Percentiles rank a stretch among this genome's conserved stretches.
phyloP scores from a whole-genome alignment of 176 grass and related monocot genomes.

The Chloris gayana region DNA sequence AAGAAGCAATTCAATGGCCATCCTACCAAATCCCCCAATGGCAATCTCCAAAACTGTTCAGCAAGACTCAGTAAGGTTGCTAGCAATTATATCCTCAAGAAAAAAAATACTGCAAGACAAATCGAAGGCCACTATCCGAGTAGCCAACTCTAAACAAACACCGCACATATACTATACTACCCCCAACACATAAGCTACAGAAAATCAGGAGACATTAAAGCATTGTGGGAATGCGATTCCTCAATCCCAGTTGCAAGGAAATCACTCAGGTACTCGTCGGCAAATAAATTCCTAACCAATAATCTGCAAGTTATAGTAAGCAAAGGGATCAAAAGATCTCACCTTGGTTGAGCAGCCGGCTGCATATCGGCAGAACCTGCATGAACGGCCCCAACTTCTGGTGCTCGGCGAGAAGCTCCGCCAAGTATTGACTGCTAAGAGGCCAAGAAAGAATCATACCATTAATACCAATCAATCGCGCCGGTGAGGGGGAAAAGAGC shows the following conservation, averaged over 20 bases:
- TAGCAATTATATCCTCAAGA: neutral
- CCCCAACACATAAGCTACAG: slow-evolving; percentile 4
- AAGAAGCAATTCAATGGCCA: neutral
- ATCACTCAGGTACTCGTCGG: neutral
- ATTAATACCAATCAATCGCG: slow-evolving; percentile 10
- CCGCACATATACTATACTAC: neutral
- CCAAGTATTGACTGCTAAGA: slow-evolving; percentile 72
- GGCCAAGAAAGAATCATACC: slow-evolving; percentile 5
- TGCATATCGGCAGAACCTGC: slow-evolving; percentile 93
- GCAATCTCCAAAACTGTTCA: neutral
- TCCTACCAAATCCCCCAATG: neutral
- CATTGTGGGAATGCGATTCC: slow-evolving; percentile 29
- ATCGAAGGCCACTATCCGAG: slow-evolving; percentile 11
- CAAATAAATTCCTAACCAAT: slow-evolving; percentile 27
- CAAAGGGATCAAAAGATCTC: slow-evolving; percentile 29
- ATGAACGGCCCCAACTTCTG: slow-evolving; percentile 90
- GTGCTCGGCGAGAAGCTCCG: slow-evolving; percentile 81
- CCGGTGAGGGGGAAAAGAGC: neutral
- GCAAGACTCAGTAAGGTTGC: neutral
- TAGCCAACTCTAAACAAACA: slow-evolving; percentile 10
- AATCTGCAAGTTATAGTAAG: slow-evolving; percentile 37
- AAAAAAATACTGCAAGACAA: neutral
- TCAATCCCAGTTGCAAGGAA: slow-evolving; percentile 23
- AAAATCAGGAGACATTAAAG: slow-evolving; percentile 31
- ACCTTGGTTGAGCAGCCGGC: slow-evolving; percentile 85